phyloP scores from a whole-genome alignment of 768 basidiomycete species.

The Cystofilobasidium ferigula region DNA sequence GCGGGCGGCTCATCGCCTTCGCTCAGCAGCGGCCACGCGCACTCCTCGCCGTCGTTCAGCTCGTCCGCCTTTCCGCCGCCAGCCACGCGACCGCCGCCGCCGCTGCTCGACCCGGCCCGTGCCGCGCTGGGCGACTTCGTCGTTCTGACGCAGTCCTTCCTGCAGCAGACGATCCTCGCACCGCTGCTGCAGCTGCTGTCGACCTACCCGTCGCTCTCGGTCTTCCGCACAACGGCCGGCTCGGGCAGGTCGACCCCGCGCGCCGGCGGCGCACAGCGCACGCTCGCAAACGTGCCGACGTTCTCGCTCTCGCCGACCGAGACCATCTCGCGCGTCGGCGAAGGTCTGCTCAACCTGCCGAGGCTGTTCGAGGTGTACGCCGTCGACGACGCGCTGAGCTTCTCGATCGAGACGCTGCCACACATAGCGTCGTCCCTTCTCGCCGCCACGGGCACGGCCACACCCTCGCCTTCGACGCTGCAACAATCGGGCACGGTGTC shows the following conservation, averaged over 20 bases:
- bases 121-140: conserved; percentile 55
- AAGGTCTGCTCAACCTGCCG: conserved; percentile 87
- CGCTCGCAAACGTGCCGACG: conserved; percentile 55
- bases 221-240: conserved; percentile 40
- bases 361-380: conserved; percentile 89
- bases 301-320: conserved; percentile 90
- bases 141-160: conserved; percentile 58
- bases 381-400: conserved; percentile 77
- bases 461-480: conserved; percentile 27
- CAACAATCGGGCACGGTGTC: conserved; percentile 43
- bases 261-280: conserved; percentile 40
- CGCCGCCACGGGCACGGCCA: conserved; percentile 4
- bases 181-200: conserved; percentile 65
- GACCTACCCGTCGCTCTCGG: conserved; percentile 54
- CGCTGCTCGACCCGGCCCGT: conserved; percentile 49
- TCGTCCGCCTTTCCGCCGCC: conserved; percentile 19
- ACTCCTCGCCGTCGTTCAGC: conserved; percentile 1
- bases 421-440: conserved; percentile 42
- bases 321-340: conserved; percentile 74
- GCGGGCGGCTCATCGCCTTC: neutral
- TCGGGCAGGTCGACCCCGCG: conserved; percentile 43
- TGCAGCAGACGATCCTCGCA: conserved; percentile 72
- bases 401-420: conserved; percentile 73
- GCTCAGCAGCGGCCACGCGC: neutral
- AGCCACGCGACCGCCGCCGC: neutral